Conservation (phyloP, 192 early-diverging fungal genomes). For the Coemansia sp. region DNA sequence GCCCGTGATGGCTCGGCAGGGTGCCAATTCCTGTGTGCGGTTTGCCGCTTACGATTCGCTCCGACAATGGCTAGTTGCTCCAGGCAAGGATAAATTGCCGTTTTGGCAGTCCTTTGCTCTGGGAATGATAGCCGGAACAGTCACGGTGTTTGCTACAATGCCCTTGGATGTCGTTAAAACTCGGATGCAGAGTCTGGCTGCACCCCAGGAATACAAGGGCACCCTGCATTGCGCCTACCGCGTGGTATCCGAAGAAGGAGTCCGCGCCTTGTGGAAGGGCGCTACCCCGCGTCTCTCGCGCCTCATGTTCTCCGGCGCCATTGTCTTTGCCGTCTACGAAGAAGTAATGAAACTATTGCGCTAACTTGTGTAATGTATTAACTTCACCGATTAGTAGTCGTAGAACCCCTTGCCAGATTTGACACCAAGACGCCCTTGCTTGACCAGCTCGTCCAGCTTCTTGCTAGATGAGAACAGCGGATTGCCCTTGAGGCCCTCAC, state of each 20-base stretch:
- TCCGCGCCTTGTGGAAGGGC: slow-evolving; percentile 91
- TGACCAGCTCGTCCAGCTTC: slow-evolving; percentile 73
- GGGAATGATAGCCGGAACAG: slow-evolving; percentile 84
- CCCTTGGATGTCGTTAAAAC: slow-evolving; percentile 98
- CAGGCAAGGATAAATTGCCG: slow-evolving; percentile 36
- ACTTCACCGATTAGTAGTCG: slow-evolving; percentile 56
- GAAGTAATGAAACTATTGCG: slow-evolving; percentile 45
- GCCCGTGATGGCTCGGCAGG: slow-evolving; percentile 93
- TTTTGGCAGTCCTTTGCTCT: slow-evolving; percentile 64
- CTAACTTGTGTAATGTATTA: background rate
- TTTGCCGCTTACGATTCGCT: slow-evolving; percentile 84
- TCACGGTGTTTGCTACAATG: slow-evolving; percentile 97
- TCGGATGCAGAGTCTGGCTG: slow-evolving; percentile 87
- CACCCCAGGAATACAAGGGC: slow-evolving; percentile 64
- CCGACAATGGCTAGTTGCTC: slow-evolving; percentile 55
- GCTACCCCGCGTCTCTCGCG: slow-evolving; percentile 87
- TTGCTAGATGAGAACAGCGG: slow-evolving; percentile 70
- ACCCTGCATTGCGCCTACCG: slow-evolving; percentile 72
- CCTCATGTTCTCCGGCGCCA: slow-evolving; percentile 59
- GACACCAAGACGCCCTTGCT: slow-evolving; percentile 73
- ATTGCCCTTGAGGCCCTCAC: slow-evolving; percentile 73
- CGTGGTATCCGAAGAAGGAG: slow-evolving; percentile 74
- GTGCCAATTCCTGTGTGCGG: slow-evolving; percentile 93
- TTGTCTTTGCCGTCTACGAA: slow-evolving; percentile 56
- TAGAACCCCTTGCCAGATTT: slow-evolving; percentile 89